Evolutionary conservation across 345 rosid genomes (phyloP), one percentile per base, ranked within the genome.

Genomic region (Iberis pinnata): DNA sequence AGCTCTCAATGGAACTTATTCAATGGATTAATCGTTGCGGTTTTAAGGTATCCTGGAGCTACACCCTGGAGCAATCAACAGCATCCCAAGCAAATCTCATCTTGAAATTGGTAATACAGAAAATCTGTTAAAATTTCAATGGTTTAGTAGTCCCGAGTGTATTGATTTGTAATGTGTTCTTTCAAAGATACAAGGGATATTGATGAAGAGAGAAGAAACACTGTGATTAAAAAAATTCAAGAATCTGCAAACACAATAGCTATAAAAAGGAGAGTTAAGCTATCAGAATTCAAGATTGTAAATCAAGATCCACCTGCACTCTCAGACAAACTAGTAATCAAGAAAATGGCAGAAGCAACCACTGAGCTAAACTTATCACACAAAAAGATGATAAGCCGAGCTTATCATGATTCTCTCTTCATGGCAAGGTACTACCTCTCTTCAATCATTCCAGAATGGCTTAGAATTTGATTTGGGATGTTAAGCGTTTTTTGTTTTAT

Each of bases 271-370:
- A 67, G 74, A 22, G 89, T 80, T 63, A 74, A 31, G 48, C 70
- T 86, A 48, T 64, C 86, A 18, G 94, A 87, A 60, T 90, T 90
- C 75, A 82, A 76, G 54, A 80, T 90, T 49, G 61, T 90, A 53
- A 90, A 90, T 75, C 96, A 90, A 76, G 98, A 90, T 50, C 98
- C 96, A 52, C 96, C 96, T 1, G 92, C 92, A 3, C 81, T 73
- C 46, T 90, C 86, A 18, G 92, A 80, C 31, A 78, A 76, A 56
- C 73, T 69, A 33, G 72, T 90, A 25, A 70, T 79, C 55, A 62
- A 75, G 73, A 86, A 87, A 54, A 76, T 78, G 72, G 84, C 72
- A 67, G 75, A 76, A 56, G 80, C 95, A 58, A 68, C 92, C 1
- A 71, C 69, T 41, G 92, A 84, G 63, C 76, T 90, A 36, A 75